Evolutionary conservation across 2,329 filamentous ascomycete species (phyloP).

Genomic region (Colletotrichum musicola): DNA sequence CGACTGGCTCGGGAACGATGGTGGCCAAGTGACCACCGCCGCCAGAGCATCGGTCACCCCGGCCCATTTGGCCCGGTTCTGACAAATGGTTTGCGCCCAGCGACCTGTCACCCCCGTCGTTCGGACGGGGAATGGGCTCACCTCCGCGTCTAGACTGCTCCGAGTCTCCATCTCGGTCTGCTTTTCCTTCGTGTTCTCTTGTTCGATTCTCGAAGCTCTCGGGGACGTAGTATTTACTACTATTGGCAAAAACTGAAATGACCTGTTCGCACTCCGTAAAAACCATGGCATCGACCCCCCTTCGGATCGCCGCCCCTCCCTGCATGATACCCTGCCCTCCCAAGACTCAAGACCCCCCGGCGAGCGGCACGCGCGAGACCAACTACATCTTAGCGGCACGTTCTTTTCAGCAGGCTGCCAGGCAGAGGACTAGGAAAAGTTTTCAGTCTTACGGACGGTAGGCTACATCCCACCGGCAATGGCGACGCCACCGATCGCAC

Average conservation of each 20-base stretch:
- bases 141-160: background rate
- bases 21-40: conserved; percentile 15
- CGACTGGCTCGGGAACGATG: conserved; percentile 34
- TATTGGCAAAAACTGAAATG: too few relatives aligned
- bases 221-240: too few relatives aligned
- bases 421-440: background rate
- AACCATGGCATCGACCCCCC: background rate
- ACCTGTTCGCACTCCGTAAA: too few relatives aligned
- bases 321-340: background rate
- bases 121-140: conserved; percentile 4
- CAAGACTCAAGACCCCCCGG: background rate
- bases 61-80: conserved; percentile 7
- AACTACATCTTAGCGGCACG: background rate
- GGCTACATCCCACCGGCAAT: background rate
- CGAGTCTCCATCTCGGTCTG: background rate
- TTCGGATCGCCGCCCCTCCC: background rate
- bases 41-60: conserved; percentile 30
- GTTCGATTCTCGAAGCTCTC: background rate
- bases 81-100: conserved; percentile 22
- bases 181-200: background rate
- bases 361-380: background rate
- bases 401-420: background rate
- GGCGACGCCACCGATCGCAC: conserved; percentile 11
- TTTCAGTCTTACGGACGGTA: background rate
- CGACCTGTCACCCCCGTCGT: background rate